Conservation (phyloP, 192 early-diverging fungal genomes). For the Bifiguratus adelaidae region DNA sequence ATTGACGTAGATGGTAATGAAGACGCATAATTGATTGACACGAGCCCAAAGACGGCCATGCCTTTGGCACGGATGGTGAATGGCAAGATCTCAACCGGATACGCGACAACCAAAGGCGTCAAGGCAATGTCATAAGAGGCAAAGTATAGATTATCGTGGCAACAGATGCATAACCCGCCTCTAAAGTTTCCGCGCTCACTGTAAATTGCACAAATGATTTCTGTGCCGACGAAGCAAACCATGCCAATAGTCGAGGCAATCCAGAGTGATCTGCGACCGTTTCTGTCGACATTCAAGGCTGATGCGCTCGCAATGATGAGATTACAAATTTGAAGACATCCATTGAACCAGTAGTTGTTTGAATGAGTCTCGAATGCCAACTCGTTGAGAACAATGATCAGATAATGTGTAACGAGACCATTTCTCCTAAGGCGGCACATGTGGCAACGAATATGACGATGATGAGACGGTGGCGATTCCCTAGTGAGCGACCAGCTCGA, state of each 20-base stretch:
- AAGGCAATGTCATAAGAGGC: neutral
- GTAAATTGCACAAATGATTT: too few species aligned
- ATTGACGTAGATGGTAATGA: slow-evolving; percentile 1
- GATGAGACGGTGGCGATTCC: too few species aligned
- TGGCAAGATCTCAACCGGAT: neutral
- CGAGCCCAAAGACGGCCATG: neutral
- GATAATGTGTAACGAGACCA: slow-evolving; percentile 1
- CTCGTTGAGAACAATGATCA: neutral
- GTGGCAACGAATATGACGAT: too few species aligned
- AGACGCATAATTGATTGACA: neutral
- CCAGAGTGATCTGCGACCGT: neutral
- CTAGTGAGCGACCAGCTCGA: too few species aligned
- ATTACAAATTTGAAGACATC: slow-evolving; percentile 3
- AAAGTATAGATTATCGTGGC: slow-evolving; percentile 1
- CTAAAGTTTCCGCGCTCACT: neutral
- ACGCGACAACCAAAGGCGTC: neutral
- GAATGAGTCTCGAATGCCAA: neutral
- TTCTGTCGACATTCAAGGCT: neutral
- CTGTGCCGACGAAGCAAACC: neutral
- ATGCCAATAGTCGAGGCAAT: neutral
- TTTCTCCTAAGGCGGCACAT: too few species aligned
- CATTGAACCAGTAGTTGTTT: slow-evolving; percentile 2
- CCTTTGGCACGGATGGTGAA: slow-evolving; percentile 3
- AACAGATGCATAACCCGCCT: neutral
- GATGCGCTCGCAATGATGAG: neutral